These are phyloP conservation scores for Crataegus laevigata DNA, from an alignment of 306 rosid genomes.

Conservation along the genomic window DNA sequence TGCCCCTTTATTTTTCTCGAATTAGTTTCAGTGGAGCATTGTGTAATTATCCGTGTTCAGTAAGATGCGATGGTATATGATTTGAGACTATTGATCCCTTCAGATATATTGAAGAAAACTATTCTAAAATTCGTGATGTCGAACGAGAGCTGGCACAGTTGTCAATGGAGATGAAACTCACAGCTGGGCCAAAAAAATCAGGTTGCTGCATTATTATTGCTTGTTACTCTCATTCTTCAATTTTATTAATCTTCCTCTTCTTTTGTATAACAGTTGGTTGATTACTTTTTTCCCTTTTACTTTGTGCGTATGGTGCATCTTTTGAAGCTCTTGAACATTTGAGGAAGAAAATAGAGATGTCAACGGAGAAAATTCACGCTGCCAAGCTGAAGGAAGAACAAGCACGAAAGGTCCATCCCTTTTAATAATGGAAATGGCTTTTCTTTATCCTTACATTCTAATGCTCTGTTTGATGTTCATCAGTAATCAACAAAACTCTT, in stretches of 20 bases:
- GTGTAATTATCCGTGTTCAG: background rate
- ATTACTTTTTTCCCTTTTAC: constrained; percentile 8
- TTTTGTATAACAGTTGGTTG: constrained; percentile 19
- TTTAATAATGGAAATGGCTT: background rate
- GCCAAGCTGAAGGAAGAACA: constrained; percentile 87
- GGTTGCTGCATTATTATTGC: constrained; percentile 39
- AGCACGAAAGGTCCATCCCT: constrained; percentile 49
- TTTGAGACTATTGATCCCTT: background rate
- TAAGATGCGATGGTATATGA: background rate
- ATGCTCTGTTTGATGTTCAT: background rate
- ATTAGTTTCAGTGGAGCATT: background rate
- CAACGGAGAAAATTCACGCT: constrained; percentile 63
- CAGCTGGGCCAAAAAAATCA: constrained; percentile 94
- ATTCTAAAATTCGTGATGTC: constrained; percentile 84
- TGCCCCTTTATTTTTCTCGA: background rate
- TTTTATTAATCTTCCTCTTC: background rate
- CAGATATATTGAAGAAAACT: constrained; percentile 88
- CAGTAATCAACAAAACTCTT: background rate
- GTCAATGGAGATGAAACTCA: constrained; percentile 81
- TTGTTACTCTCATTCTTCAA: constrained; percentile 8
- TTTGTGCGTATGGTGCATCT: constrained; percentile 21
- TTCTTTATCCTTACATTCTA: background rate
- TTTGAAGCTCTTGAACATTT: constrained; percentile 78
- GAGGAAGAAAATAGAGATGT: constrained; percentile 78
- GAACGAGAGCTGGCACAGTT: constrained; percentile 80